These are phyloP conservation scores for Clavaria fumosa DNA, from an alignment of 768 basidiomycete genomes.

Conservation along the genomic window DNA sequence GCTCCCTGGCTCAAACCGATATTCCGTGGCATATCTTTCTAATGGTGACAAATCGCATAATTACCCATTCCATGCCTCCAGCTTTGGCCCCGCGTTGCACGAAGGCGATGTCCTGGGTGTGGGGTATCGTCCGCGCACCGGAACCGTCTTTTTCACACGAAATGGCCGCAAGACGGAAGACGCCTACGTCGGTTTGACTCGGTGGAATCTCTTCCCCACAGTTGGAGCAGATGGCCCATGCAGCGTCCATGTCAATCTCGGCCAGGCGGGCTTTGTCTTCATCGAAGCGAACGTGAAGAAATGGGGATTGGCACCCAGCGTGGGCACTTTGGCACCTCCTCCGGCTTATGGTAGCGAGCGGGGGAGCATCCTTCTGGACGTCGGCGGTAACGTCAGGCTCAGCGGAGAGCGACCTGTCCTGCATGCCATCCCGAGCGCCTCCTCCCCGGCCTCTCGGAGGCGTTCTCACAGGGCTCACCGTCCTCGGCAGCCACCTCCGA, in stretches of 20 bases:
- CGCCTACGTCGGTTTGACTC: conserved; percentile 78
- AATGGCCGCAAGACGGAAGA: conserved; percentile 97
- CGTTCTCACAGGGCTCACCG: conserved; percentile 50
- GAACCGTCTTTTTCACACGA: conserved; percentile 97
- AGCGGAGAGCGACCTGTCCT: conserved; percentile 20
- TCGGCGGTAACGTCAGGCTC: conserved; percentile 45
- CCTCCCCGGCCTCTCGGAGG: conserved; percentile 35
- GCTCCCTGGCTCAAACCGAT: conserved; percentile 70
- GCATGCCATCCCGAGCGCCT: conserved; percentile 25
- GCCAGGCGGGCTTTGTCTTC: conserved; percentile 96
- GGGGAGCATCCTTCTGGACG: conserved; percentile 89
- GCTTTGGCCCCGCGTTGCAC: conserved; percentile 73
- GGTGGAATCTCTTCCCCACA: conserved; percentile 92
- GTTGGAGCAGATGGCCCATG: conserved; percentile 94
- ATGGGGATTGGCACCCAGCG: conserved; percentile 96
- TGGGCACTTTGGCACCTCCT: conserved; percentile 92
- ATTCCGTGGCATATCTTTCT: conserved; percentile 90
- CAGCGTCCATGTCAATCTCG: conserved; percentile 93
- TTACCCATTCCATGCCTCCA: conserved; percentile 78
- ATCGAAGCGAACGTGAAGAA: conserved; percentile 99
- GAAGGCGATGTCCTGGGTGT: conserved; percentile 95
- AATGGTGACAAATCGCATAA: conserved; percentile 96
- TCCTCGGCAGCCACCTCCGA: conserved; percentile 25
- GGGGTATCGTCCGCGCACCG: conserved; percentile 90
- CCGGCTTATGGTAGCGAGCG: conserved; percentile 96